Base-by-base conservation (phyloP, 2,329 filamentous ascomycete genomes). In the Diaporthe sp. region DNA sequence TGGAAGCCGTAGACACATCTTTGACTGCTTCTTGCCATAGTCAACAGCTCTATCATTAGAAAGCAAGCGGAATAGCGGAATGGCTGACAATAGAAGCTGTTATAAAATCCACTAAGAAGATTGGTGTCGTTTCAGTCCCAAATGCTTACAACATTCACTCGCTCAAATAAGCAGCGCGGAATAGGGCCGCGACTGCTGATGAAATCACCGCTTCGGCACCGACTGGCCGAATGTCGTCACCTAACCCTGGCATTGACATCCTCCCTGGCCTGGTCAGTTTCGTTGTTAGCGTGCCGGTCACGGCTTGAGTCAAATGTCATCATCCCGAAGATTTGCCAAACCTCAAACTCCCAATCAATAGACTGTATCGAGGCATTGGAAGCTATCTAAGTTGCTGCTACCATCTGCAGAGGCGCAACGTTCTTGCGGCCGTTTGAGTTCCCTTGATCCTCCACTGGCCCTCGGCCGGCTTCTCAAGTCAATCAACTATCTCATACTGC, bases 61-160 rank as follows among this genome's bases (percentile, higher is more conserved):
- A 72, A 72, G 37, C 42, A 49, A n/a, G 42, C 55, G 69, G 55
- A 72, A 72, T 59, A 19, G 39, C 34, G 37, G 44, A 51, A 67
- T 3, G 19, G 62, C 61, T 67, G 9, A 51, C 42, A 49, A 49
- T 67, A 37, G 3, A 49, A 37, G 9, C 15, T 25, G 25, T 25
- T 25, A 25, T 25, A 8, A 37, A 9, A 12, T 13, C 4, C 9
- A 22, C 31, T 6, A 19, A 9, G 31, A 37, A 8, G 1, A 34
- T 19, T 58, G 55, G 31, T 58, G 55, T 58, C 37, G 15, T 31
- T 4, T 2, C 4, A 17, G 22, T 51, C 22, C 22, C 55, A 25
- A 13, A 10, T 1, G 34, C 39, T 65, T 65, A 65, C 42, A 34
- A 49, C 42, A 34, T 19, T 31, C 17, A 49, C 6, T 31, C 25